These are phyloP conservation scores for Exsudoporus frostii DNA, from an alignment of 768 basidiomycete species.

Conservation along the genomic window DNA sequence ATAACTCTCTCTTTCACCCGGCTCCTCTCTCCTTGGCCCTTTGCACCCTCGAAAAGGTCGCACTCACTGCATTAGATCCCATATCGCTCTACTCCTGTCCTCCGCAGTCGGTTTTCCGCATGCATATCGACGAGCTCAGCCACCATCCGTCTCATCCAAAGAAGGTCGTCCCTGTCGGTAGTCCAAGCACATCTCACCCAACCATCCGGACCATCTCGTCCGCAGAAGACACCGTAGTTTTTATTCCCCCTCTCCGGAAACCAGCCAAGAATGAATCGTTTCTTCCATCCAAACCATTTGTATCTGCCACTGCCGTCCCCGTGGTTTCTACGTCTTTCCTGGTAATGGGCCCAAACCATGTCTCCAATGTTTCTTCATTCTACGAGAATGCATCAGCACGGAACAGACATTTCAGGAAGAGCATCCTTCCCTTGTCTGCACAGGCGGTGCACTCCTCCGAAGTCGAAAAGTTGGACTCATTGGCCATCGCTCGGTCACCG, in stretches of 20 bases:
- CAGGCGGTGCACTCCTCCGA: conserved; percentile 17
- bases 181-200: neutral
- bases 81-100: conserved; percentile 29
- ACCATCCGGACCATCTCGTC: conserved; percentile 5
- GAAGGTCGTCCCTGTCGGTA: neutral
- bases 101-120: conserved; percentile 24
- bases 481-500: conserved; percentile 28
- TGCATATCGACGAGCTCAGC: conserved; percentile 23
- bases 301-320: neutral
- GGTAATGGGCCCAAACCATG: neutral
- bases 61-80: conserved; percentile 6
- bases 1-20: conserved; percentile 41
- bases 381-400: conserved; percentile 7
- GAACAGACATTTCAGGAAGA: neutral
- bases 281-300: neutral
- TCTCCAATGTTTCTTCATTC: conserved; percentile 17
- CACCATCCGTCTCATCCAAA: conserved; percentile 1
- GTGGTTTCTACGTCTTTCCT: neutral
- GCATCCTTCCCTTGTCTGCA: conserved; percentile 18
- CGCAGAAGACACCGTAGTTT: conserved; percentile 13
- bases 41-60: conserved; percentile 26
- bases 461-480: conserved; percentile 13
- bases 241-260: conserved; percentile 19
- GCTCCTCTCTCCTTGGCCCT: conserved; percentile 38
- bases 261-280: neutral